Conservation (phyloP, 805 yeast genomes). For the Saccharomycopsis capsularis region DNA sequence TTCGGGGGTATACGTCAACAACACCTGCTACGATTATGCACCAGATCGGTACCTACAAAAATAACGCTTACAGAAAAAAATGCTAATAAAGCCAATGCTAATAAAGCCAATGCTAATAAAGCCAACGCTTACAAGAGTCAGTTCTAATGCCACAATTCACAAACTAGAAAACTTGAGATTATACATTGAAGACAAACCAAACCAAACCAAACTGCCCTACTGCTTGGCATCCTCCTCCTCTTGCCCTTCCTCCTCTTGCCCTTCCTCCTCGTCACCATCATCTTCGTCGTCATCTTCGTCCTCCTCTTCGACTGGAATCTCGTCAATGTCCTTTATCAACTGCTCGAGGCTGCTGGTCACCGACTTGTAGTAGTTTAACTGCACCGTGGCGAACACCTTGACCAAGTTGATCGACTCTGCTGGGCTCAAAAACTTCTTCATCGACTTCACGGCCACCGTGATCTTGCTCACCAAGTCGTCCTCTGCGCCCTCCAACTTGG, state of each 20-base stretch:
- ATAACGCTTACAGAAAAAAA: too few species aligned
- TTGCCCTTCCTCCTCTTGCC: background rate
- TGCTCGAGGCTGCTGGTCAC: slow-evolving; percentile 43
- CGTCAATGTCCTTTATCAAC: slow-evolving; percentile 39
- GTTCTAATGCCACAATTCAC: too few species aligned
- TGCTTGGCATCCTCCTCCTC: background rate
- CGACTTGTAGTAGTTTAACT: slow-evolving; percentile 54
- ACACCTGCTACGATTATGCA: too few species aligned
- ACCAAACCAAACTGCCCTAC: background rate
- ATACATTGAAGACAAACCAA: too few species aligned
- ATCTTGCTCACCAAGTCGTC: slow-evolving; percentile 79
- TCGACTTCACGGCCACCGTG: slow-evolving; percentile 67
- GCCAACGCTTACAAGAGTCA: too few species aligned
- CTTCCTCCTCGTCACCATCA: slow-evolving; percentile 22
- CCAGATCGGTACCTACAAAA: too few species aligned
- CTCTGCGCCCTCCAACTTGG: slow-evolving; percentile 51
- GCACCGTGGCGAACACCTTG: slow-evolving; percentile 62
- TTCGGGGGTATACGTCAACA: too few species aligned
- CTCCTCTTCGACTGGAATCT: slow-evolving; percentile 40
- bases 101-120: too few species aligned
- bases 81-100: too few species aligned
- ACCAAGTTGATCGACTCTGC: slow-evolving; percentile 56
- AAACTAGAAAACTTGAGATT: too few species aligned
- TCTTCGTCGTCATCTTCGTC: slow-evolving; percentile 31
- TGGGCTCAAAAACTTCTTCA: slow-evolving; percentile 67